Percentiles rank a stretch among this genome's conserved stretches.
Conservation (phyloP, 331 rosid genomes). For the Phaseolus coccineus region DNA sequence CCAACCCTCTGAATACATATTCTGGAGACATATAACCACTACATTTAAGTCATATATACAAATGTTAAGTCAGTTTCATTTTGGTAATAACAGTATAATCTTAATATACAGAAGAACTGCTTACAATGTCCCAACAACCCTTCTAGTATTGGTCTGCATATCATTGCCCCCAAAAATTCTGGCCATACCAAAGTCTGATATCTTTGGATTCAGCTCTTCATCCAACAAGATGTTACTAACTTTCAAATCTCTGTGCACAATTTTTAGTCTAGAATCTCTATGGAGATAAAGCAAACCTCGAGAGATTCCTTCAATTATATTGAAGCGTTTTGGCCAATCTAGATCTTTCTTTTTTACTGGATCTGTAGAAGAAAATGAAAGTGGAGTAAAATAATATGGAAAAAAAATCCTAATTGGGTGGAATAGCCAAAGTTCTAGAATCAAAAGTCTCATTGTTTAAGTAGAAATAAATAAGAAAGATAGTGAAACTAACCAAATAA, state of each 20-base stretch:
- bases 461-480: neutral
- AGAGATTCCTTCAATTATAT: slow-evolving; percentile 47
- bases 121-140: slow-evolving; percentile 55
- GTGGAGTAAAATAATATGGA: neutral
- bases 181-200: slow-evolving; percentile 55
- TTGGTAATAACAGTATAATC: neutral
- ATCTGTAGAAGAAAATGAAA: slow-evolving; percentile 6
- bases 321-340: slow-evolving; percentile 43
- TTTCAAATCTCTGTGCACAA: slow-evolving; percentile 49
- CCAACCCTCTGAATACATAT: slow-evolving; percentile 59
- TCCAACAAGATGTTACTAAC: slow-evolving; percentile 53
- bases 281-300: slow-evolving; percentile 50
- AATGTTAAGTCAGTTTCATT: neutral
- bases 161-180: slow-evolving; percentile 39
- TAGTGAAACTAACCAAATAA: slow-evolving; percentile 41
- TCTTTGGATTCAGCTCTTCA: slow-evolving; percentile 47
- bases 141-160: slow-evolving; percentile 40
- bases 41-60: neutral
- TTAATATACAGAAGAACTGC: neutral
- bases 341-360: neutral
- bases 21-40: slow-evolving; percentile 66
- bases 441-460: neutral
- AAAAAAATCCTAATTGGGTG: neutral
- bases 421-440: neutral
- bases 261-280: slow-evolving; percentile 47